Conservation (phyloP, 75 land plant species). For the Picea sitchensis region DNA sequence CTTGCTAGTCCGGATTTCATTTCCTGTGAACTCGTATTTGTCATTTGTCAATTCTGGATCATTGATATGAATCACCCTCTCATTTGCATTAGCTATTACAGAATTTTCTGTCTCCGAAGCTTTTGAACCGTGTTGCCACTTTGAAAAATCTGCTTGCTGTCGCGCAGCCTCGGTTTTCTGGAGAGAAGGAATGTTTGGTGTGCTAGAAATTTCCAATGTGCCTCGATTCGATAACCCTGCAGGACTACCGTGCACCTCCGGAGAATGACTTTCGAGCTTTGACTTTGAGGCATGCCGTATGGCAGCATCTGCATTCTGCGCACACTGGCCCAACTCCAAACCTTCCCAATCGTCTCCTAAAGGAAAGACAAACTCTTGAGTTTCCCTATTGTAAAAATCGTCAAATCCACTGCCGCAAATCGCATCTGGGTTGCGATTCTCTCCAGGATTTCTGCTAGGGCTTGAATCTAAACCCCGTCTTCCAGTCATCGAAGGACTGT, state of each 20-base stretch:
- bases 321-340: too few species aligned
- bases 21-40: constrained; percentile 71
- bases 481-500: neutral
- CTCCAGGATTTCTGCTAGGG: neutral
- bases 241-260: constrained; percentile 19
- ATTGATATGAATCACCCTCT: constrained; percentile 65
- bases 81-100: constrained; percentile 20
- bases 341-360: too few species aligned
- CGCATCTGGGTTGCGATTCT: constrained; percentile 20
- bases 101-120: constrained; percentile 35
- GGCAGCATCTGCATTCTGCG: too few species aligned
- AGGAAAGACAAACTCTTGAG: neutral
- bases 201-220: constrained; percentile 1
- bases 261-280: too few species aligned
- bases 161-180: constrained; percentile 6
- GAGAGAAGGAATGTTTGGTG: constrained; percentile 17
- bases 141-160: constrained; percentile 23
- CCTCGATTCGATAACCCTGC: neutral
- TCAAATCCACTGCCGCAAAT: constrained; percentile 6
- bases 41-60: constrained; percentile 70
- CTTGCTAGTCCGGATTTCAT: constrained; percentile 80
- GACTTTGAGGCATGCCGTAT: too few species aligned
- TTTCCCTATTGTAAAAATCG: neutral
- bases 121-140: constrained; percentile 18
- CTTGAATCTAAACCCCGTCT: neutral